Evolutionary conservation across 345 rosid species (phyloP), one percentile per base, ranked within the genome.

Genomic region (Hibiscus syriacus): DNA sequence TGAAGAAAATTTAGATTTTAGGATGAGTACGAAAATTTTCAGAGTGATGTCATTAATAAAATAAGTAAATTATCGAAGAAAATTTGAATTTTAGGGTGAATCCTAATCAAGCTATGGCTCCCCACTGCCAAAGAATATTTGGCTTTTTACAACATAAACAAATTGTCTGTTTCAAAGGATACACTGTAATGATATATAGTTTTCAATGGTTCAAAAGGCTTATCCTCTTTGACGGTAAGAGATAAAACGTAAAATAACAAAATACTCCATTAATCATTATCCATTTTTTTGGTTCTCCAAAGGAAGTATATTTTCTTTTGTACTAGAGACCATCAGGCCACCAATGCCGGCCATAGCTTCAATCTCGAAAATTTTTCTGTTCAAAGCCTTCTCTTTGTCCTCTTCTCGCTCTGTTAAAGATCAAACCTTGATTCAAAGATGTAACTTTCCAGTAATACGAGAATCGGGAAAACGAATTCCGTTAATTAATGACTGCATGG

Each of bases 301-400:
- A 32, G 25, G 1, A 17, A 32, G 19, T 12, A 13, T 45, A 13
- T 12, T 2, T 10, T 17, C 34, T 45, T 43, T 20, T 19, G 58
- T 13, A 46, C 23, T 3, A 12, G 49, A 26, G 39, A 20, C 26
- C 50, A 39, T 39, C 7, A 26, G 39, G 11, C 26, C 50, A 39
- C 39, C 7, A 41, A 22, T 39, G 10, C 8, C 32, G 20, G 20
- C 63, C 74, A 70, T 74, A 70, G 66, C 66, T 66, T 39, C 55
- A 27, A 27, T 56, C 27, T 29, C 55, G 0, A 52, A 22, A 11
- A 16, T 75, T 58, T 50, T 30, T 66, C n/a, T 52, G 7, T 52
- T 39, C 64, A 41, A 45, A 50, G 20, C 49, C 14, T 55, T 43
- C 45, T 20, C 55, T 10, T 27, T 27, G 19, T 16, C 70, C 32